These are phyloP conservation scores for Colletotrichum musicola DNA, from an alignment of 2,329 filamentous ascomycete species.

Conservation along the genomic window DNA sequence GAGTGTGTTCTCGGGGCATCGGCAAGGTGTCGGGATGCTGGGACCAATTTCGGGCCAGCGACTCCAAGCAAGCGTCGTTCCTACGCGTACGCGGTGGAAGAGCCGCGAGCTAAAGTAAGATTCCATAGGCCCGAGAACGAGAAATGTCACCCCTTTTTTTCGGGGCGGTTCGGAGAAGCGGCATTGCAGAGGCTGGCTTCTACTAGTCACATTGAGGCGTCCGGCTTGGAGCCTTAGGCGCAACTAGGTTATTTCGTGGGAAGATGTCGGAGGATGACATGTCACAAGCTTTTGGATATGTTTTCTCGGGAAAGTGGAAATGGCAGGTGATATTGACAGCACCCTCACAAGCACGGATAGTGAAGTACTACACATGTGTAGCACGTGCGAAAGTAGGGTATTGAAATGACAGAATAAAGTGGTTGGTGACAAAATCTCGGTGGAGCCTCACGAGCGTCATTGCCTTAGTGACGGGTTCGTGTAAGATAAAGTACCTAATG, in stretches of 20 bases:
- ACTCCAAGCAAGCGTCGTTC: slow-evolving; percentile 9
- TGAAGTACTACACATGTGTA: too few species aligned
- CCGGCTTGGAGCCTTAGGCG: background rate
- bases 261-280: slow-evolving; percentile 1
- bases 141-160: background rate
- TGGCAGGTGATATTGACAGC: background rate
- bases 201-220: background rate
- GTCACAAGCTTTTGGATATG: slow-evolving; percentile 1
- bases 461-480: slow-evolving; percentile 13
- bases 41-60: slow-evolving; percentile 7
- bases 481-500: slow-evolving; percentile 24
- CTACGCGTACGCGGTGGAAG: background rate
- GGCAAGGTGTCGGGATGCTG: slow-evolving; percentile 25
- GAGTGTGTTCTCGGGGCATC: slow-evolving; percentile 20
- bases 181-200: slow-evolving; percentile 1
- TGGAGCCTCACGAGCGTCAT: slow-evolving; percentile 10
- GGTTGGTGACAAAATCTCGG: background rate
- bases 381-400: too few species aligned
- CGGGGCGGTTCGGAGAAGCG: slow-evolving; percentile 28
- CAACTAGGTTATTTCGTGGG: slow-evolving; percentile 11
- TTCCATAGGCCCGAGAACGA: slow-evolving; percentile 27
- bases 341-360: too few species aligned
- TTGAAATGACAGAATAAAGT: background rate
- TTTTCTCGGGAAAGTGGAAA: slow-evolving; percentile 3
- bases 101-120: background rate